These are phyloP conservation scores for Debaryomyces hansenii DNA, from an alignment of 805 yeast species.

Conservation along the genomic window DNA sequence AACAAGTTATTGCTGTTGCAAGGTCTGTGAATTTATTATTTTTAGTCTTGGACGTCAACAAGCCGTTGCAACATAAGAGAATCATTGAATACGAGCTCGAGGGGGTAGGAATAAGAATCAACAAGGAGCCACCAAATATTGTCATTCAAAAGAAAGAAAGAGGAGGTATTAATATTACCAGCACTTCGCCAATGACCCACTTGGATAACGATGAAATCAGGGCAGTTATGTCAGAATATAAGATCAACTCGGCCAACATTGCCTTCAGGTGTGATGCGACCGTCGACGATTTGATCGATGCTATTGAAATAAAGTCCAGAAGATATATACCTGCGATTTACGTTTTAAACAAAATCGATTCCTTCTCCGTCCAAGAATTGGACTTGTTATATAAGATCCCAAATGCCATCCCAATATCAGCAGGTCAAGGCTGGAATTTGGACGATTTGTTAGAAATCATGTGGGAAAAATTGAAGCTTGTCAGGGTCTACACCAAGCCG, in stretches of 20 bases:
- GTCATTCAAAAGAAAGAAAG: conserved; percentile 88
- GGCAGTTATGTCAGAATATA: conserved; percentile 95
- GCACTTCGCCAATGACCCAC: conserved; percentile 89
- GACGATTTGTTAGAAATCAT: conserved; percentile 91
- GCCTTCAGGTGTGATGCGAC: conserved; percentile 97
- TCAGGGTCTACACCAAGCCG: conserved; percentile 96
- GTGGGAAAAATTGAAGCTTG: conserved; percentile 92
- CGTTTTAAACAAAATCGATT: conserved; percentile 93
- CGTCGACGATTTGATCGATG: conserved; percentile 94
- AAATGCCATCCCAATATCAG: conserved; percentile 94
- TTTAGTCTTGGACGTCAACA: conserved; percentile 92
- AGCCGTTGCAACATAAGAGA: conserved; percentile 91
- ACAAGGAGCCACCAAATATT: conserved; percentile 91
- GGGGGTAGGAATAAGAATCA: conserved; percentile 95
- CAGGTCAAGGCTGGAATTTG: conserved; percentile 95
- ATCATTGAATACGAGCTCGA: conserved; percentile 94
- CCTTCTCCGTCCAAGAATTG: conserved; percentile 90
- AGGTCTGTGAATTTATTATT: conserved; percentile 92
- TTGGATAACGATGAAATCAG: conserved; percentile 89
- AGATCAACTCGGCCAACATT: conserved; percentile 93
- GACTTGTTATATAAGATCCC: conserved; percentile 91
- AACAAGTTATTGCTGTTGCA: conserved; percentile 98
- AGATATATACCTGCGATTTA: conserved; percentile 94
- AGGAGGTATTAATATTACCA: conserved; percentile 94
- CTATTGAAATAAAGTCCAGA: conserved; percentile 85